Evolutionary conservation across 306 rosid species (phyloP), one percentile per base, ranked within the genome.

Genomic region (Calophaca sinica): DNA sequence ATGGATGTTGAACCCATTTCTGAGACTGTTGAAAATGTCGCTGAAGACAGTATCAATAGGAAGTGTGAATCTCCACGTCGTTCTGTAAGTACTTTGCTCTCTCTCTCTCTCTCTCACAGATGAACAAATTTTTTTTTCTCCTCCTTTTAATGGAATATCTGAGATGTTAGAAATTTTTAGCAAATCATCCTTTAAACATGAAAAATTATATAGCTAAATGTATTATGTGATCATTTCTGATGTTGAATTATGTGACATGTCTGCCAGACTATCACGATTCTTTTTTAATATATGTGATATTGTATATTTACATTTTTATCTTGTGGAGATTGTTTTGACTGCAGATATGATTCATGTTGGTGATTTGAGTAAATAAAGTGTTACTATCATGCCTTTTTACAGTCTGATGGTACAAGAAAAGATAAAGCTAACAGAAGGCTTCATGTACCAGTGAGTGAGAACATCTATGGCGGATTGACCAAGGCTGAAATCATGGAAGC

Each of bases 391-490:
- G 82, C 79, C 74, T 66, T 75, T 80, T 79, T 86, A 70, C 91
- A 90, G 96, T 85, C 73, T 73, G 85, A 85, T 77, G 91, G 83
- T 61, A 44, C 77, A 32, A 75, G 77, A 80, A 71, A 77, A 73
- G 81, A 64, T 73, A 83, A 84, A 82, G 74, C 68, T 55, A 57
- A 80, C 50, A 68, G 64, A 82, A 88, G 89, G 86, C 76, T 83
- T 77, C 83, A 70, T 52, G 77, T 93, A 53, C 91, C 90, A 3
- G 77, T 93, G 78, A 86, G 82, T 75, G 93, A 90, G 84, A 86
- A 60, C 68, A 75, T 86, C 35, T 89, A 86, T 35, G 96, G 96
- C 78, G 93, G 96, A 87, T 84, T 93, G 96, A 87, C 89, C 45
- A 53, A 38, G 75, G 90, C 72, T 46, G 93, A 93, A 82, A 78